Evolutionary conservation across 352 stramenopile species (phyloP).

Genomic region (Globisporangium perplexum): DNA sequence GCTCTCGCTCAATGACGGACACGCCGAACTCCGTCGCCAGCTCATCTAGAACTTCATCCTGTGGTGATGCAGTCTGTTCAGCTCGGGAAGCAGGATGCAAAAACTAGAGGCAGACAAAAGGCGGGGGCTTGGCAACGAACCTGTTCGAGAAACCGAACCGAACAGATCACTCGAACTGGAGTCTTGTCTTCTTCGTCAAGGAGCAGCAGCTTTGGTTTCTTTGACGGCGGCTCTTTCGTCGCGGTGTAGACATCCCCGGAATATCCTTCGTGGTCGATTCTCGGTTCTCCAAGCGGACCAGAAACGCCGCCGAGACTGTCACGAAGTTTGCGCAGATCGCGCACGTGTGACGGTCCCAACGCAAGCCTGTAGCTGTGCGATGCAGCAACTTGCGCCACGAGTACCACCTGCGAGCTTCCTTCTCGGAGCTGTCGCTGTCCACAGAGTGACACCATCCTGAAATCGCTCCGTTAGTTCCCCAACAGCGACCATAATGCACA

Average conservation of each 20-base stretch:
- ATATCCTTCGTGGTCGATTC: not conserved
- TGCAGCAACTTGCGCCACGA: conserved; percentile 19
- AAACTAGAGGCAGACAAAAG: too few relatives aligned
- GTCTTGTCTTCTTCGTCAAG: conserved; percentile 4
- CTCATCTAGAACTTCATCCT: conserved; percentile 65
- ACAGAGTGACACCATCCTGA: conserved; percentile 17
- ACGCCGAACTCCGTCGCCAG: conserved; percentile 49
- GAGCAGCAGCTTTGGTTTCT: conserved; percentile 19
- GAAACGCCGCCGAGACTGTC: conserved; percentile 1
- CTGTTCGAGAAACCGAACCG: conserved; percentile 4
- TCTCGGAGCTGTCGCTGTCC: conserved; percentile 5
- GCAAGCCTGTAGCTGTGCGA: conserved; percentile 34
- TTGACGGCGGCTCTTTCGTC: conserved; percentile 8
- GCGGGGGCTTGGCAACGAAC: not conserved
- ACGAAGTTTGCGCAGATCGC: conserved; percentile 25
- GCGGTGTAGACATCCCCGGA: not conserved
- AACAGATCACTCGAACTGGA: conserved; percentile 15
- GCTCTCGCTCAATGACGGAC: conserved; percentile 53
- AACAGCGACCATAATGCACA: not conserved
- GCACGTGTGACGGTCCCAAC: conserved; percentile 30
- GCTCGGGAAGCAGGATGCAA: not conserved
- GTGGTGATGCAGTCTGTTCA: not conserved
- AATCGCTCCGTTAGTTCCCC: not conserved
- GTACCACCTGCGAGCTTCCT: conserved; percentile 9
- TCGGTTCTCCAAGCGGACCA: not conserved